phyloP scores from a whole-genome alignment of 2,329 filamentous ascomycete species.

The Pyrenophora graminea region DNA sequence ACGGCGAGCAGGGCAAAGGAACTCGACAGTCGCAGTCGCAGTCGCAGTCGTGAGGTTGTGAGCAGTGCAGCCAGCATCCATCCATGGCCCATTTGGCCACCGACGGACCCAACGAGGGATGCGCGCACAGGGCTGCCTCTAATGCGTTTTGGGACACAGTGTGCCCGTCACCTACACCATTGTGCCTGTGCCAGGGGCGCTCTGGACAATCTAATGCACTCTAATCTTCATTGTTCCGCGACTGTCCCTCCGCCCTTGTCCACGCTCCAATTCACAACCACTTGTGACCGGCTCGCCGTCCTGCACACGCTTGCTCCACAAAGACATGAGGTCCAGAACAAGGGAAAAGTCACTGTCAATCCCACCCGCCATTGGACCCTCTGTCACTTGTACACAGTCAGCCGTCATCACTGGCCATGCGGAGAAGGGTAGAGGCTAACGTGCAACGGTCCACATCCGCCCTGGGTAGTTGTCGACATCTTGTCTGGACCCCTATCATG shows the following conservation, averaged over 20 bases:
- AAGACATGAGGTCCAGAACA: slow-evolving; percentile 8
- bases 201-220: slow-evolving; percentile 14
- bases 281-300: background rate
- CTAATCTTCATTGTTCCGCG: background rate
- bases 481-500: background rate
- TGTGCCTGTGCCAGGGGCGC: slow-evolving; percentile 19
- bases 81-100: slow-evolving; percentile 13
- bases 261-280: too few species aligned
- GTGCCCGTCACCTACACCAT: slow-evolving; percentile 12
- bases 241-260: too few species aligned
- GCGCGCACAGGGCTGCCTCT: slow-evolving; percentile 21
- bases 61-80: background rate
- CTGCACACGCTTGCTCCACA: background rate
- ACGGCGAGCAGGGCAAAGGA: slow-evolving; percentile 5
- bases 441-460: slow-evolving; percentile 1
- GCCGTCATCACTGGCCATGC: slow-evolving; percentile 12
- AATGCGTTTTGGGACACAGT: slow-evolving; percentile 16
- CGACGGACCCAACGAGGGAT: slow-evolving; percentile 17
- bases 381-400: slow-evolving; percentile 8
- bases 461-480: background rate
- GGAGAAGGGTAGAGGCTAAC: slow-evolving; percentile 3
- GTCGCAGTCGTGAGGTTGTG: slow-evolving; percentile 6
- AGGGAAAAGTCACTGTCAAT: slow-evolving; percentile 10
- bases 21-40: slow-evolving; percentile 2
- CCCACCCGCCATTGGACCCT: background rate